A percentile compares a stretch with the other conserved stretches of the same genome.
phyloP scores from a whole-genome alignment of 805 yeast genomes.

The Ascoidea tarda region DNA sequence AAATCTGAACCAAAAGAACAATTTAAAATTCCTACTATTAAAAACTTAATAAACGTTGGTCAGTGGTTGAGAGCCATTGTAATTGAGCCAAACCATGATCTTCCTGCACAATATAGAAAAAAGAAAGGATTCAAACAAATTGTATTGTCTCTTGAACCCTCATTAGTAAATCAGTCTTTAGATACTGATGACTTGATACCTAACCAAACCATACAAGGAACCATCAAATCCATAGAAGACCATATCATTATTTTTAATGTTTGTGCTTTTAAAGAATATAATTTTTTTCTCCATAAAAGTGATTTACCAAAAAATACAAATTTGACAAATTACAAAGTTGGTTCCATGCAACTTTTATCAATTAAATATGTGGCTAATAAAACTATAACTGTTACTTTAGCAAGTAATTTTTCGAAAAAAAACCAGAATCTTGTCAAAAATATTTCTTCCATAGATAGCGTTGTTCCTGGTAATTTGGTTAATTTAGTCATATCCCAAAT shows the following conservation, averaged over 20 bases:
- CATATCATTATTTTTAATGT: conserved; percentile 74
- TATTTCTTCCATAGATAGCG: conserved; percentile 62
- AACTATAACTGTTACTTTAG: conserved; percentile 28
- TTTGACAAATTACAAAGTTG: not conserved
- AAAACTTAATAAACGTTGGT: conserved; percentile 47
- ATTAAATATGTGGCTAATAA: not conserved
- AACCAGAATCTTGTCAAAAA: conserved; percentile 34
- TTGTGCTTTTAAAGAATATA: conserved; percentile 35
- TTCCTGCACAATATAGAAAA: conserved; percentile 13
- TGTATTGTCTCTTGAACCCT: conserved; percentile 62
- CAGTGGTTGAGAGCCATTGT: conserved; percentile 81
- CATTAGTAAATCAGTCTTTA: conserved; percentile 45
- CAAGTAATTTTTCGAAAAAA: conserved; percentile 16
- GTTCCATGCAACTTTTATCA: not conserved
- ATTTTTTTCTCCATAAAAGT: conserved; percentile 68
- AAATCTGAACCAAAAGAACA: conserved; percentile 17
- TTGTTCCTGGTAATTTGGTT: conserved; percentile 75
- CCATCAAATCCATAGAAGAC: conserved; percentile 75
- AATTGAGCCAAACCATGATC: conserved; percentile 26
- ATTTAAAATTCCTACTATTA: conserved; percentile 35
- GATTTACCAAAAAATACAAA: conserved; percentile 31
- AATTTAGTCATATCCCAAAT: conserved; percentile 57
- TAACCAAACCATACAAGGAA: conserved; percentile 60
- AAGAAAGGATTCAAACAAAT: conserved; percentile 41
- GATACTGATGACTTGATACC: conserved; percentile 42